phyloP scores from a whole-genome alignment of 225 moss, liverwort and hornwort species.

The Bryum argenteum region DNA sequence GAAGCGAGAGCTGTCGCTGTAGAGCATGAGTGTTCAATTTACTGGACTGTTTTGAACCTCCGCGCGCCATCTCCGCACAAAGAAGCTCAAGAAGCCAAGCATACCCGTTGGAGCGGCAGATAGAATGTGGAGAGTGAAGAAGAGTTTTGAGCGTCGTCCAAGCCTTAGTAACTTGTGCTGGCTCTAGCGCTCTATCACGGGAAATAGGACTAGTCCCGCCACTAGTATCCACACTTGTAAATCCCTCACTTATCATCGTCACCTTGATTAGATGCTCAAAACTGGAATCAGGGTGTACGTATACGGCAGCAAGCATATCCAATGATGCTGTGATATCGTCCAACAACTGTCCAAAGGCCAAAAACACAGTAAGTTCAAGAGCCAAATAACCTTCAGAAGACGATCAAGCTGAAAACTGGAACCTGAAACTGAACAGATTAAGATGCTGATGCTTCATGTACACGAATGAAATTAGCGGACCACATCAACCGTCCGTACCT shows the following conservation, averaged over 20 bases:
- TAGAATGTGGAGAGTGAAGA: conserved; percentile 72
- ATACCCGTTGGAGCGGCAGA: conserved; percentile 83
- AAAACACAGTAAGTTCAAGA: conserved; percentile 10
- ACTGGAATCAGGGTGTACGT: conserved; percentile 77
- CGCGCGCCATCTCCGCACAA: conserved; percentile 93
- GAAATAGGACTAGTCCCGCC: conserved; percentile 47
- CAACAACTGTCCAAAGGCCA: conserved; percentile 69
- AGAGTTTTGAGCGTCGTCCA: conserved; percentile 83
- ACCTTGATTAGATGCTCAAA: conserved; percentile 80
- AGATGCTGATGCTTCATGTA: conserved; percentile 3
- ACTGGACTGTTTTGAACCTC: conserved; percentile 84
- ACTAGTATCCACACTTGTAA: conserved; percentile 49
- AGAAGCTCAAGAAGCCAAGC: conserved; percentile 94
- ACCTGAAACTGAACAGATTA: not conserved
- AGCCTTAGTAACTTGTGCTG: conserved; percentile 61
- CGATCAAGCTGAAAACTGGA: conserved; percentile 11
- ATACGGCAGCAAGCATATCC: conserved; percentile 69
- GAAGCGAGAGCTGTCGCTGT: conserved; percentile 85
- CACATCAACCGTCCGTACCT: conserved; percentile 49
- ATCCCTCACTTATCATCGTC: conserved; percentile 87
- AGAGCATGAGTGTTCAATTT: conserved; percentile 91
- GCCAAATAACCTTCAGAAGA: conserved; percentile 1
- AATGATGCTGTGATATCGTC: conserved; percentile 76
- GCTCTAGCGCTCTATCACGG: conserved; percentile 58
- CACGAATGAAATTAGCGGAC: conserved; percentile 3